Evolutionary conservation across 1,284 basidiomycete genomes (phyloP).

Genomic region (Ustilago nuda): DNA sequence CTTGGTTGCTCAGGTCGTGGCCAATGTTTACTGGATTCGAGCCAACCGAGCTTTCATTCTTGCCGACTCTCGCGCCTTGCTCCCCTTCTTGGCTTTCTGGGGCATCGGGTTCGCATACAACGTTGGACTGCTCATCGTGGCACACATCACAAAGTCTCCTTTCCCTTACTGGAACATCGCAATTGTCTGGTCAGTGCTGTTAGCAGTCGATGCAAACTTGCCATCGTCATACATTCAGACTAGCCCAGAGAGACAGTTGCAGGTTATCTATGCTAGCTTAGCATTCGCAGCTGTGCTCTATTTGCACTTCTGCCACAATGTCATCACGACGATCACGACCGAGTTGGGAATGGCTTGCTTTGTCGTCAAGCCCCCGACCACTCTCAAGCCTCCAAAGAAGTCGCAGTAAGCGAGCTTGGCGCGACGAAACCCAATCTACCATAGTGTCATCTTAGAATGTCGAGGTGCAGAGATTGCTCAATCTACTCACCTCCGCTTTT

Average conservation of each 20-base stretch:
- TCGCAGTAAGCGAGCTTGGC: neutral
- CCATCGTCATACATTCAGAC: constrained; percentile 77
- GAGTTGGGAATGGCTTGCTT: constrained; percentile 60
- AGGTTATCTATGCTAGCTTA: constrained; percentile 80
- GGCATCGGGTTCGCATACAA: constrained; percentile 80
- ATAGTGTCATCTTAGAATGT: too few relatives aligned
- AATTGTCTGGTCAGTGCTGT: constrained; percentile 83
- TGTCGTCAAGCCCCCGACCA: constrained; percentile 44
- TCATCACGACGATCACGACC: constrained; percentile 63
- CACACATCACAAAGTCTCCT: constrained; percentile 85
- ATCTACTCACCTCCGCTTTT: too few relatives aligned
- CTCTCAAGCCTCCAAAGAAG: constrained; percentile 22
- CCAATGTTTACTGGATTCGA: constrained; percentile 83
- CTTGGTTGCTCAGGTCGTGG: constrained; percentile 77
- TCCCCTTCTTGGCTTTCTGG: constrained; percentile 91
- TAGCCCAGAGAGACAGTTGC: constrained; percentile 74
- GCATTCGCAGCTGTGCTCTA: constrained; percentile 79
- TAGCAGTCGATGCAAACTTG: constrained; percentile 77
- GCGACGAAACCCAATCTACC: too few relatives aligned
- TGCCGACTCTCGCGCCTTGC: constrained; percentile 72
- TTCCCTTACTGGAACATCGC: constrained; percentile 90
- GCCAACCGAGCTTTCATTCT: constrained; percentile 68
- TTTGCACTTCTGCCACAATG: constrained; percentile 75
- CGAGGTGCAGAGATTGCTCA: too few relatives aligned
- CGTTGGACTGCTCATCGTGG: constrained; percentile 91